Evolutionary conservation across 306 rosid genomes (phyloP).

Genomic region (Luffa aegyptiaca): DNA sequence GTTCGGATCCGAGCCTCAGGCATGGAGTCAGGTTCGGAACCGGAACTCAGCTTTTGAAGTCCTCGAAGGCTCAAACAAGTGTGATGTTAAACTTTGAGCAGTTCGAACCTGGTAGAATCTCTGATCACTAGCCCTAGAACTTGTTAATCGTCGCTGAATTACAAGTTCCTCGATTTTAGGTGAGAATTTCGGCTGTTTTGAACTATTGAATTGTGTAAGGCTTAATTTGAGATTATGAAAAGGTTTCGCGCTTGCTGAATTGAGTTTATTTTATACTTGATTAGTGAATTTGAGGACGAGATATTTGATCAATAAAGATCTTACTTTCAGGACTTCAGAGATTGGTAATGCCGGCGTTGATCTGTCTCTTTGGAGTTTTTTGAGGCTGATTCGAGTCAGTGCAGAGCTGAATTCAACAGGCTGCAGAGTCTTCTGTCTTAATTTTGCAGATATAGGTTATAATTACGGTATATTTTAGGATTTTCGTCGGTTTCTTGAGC

Average conservation of each 20-base stretch:
- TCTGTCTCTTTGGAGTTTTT: slow-evolving; percentile 27
- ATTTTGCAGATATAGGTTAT: slow-evolving; percentile 7
- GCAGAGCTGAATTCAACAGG: slow-evolving; percentile 19
- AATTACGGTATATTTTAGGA: background rate
- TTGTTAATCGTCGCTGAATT: slow-evolving; percentile 1
- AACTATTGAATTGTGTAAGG: background rate
- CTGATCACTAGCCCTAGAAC: slow-evolving; percentile 18
- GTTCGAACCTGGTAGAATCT: slow-evolving; percentile 3
- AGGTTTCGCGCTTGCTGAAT: background rate
- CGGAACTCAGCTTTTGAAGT: slow-evolving; percentile 24
- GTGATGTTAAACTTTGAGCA: slow-evolving; percentile 8
- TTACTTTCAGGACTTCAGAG: slow-evolving; percentile 16
- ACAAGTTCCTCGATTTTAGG: slow-evolving; percentile 11
- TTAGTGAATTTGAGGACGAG: slow-evolving; percentile 16
- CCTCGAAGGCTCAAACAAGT: slow-evolving; percentile 16
- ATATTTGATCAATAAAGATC: slow-evolving; percentile 29
- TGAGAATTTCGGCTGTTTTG: slow-evolving; percentile 1
- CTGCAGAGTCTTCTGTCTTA: background rate
- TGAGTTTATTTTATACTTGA: slow-evolving; percentile 7
- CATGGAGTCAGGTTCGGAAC: slow-evolving; percentile 8
- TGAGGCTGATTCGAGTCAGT: slow-evolving; percentile 33
- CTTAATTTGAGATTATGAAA: background rate
- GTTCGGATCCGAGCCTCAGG: slow-evolving; percentile 10
- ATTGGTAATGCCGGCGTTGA: slow-evolving; percentile 45
- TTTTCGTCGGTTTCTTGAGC: slow-evolving; percentile 9